Percentiles rank a stretch among this genome's conserved stretches.
phyloP scores from a whole-genome alignment of 768 basidiomycete species.

The Kwoniella heveanensis region DNA sequence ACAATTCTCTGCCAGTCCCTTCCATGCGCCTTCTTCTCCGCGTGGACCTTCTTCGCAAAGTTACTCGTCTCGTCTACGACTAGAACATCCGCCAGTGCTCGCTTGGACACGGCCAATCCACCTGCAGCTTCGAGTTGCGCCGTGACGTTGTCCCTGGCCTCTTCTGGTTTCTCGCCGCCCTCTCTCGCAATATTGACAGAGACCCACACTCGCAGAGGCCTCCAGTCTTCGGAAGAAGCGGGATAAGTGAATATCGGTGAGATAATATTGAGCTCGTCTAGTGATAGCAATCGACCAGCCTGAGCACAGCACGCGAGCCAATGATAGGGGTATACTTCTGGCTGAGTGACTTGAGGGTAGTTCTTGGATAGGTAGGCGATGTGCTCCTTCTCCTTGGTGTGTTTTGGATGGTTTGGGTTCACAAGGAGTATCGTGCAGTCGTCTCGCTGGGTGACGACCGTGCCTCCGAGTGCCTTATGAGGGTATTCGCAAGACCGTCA shows the following conservation, averaged over 20 bases:
- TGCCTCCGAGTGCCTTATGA: constrained; percentile 23
- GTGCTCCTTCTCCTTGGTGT: constrained; percentile 16
- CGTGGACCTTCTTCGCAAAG: constrained; percentile 26
- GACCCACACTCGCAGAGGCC: constrained; percentile 41
- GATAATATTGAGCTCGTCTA: constrained; percentile 2
- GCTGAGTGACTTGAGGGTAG: constrained; percentile 22
- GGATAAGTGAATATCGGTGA: constrained; percentile 33
- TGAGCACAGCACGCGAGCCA: constrained; percentile 29
- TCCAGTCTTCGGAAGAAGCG: not conserved
- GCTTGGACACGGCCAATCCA: constrained; percentile 32
- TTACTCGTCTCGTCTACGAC: constrained; percentile 31
- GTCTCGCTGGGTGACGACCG: constrained; percentile 2
- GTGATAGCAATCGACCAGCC: not conserved
- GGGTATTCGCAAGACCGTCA: not conserved
- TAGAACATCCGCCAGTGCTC: constrained; percentile 38
- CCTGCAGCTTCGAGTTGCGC: constrained; percentile 26
- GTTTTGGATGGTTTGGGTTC: constrained; percentile 25
- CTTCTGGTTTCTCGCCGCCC: constrained; percentile 23
- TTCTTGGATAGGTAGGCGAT: constrained; percentile 5
- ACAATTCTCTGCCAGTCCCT: constrained; percentile 36
- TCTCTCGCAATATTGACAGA: constrained; percentile 35
- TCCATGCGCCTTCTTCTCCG: constrained; percentile 27
- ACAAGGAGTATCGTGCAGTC: constrained; percentile 27
- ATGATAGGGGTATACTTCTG: constrained; percentile 34
- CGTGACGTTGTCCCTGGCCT: constrained; percentile 17